A percentile compares a stretch with the other conserved stretches of the same genome.
Evolutionary conservation across 495 filamentous ascomycete genomes (phyloP).

Genomic region (Penicillium robsamsonii): DNA sequence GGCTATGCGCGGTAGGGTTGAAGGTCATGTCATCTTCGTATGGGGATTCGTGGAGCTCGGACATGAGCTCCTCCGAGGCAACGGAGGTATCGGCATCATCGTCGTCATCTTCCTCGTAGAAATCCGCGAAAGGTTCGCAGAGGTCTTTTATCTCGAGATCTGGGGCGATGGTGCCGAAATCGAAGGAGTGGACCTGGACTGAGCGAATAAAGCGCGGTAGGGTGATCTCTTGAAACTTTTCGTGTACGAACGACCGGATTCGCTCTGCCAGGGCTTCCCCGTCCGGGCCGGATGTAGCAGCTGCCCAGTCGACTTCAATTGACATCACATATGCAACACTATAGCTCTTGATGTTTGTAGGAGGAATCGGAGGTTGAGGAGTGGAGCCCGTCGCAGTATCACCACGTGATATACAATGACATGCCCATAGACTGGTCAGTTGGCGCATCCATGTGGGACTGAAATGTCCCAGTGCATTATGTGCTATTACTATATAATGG

Average conservation of each 20-base stretch:
- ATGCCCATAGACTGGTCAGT: not conserved
- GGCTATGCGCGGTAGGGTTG: conserved; percentile 24
- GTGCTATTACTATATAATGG: not conserved
- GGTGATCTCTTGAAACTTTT: conserved; percentile 86
- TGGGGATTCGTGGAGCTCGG: conserved; percentile 28
- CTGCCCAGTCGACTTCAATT: conserved; percentile 94
- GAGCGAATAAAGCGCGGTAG: conserved; percentile 95
- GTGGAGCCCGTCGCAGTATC: conserved; percentile 3
- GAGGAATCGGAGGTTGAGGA: not conserved
- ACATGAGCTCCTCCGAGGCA: conserved; percentile 36
- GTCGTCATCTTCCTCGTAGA: conserved; percentile 83
- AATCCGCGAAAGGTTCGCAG: conserved; percentile 90
- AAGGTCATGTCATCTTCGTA: conserved; percentile 38
- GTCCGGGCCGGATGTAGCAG: conserved; percentile 84
- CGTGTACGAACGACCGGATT: conserved; percentile 92
- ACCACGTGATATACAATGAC: conserved; percentile 9
- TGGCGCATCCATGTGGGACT: not conserved
- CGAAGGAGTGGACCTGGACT: conserved; percentile 89
- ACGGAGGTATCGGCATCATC: conserved; percentile 46
- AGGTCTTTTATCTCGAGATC: conserved; percentile 93
- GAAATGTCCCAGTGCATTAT: too few relatives aligned
- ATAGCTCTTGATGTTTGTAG: conserved; percentile 7
- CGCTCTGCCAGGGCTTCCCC: conserved; percentile 75
- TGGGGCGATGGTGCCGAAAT: conserved; percentile 80
- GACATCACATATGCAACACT: conserved; percentile 67